Base-by-base conservation (phyloP, 2,329 filamentous ascomycete genomes). In the Fusarium sp. region DNA sequence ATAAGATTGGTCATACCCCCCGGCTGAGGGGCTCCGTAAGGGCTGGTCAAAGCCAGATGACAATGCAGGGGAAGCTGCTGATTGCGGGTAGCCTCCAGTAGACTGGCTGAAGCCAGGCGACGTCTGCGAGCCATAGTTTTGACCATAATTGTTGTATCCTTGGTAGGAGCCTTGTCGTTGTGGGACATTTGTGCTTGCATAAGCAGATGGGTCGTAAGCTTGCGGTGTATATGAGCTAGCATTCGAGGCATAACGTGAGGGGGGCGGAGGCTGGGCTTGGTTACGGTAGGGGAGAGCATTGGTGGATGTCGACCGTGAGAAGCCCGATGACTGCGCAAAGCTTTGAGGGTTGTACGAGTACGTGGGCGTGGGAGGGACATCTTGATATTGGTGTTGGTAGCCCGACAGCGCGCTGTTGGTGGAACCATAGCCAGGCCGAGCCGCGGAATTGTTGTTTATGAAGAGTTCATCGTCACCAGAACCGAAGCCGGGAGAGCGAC, bases 301-400 rank as follows among this genome's bases (percentile, higher is more conserved):
- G 25, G 83, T 83, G 20, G 87, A 87, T 63, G 86, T 86, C 34
- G 86, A 83, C 57, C 86, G 83, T 58, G 74, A 73, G 53, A 77
- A 80, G 53, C 61, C 64, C 10, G 74, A 71, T 7, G 77, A 68
- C 61, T 74, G 78, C 61, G 81, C 82, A 77, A 88, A 95, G 40
- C 85, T 83, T 77, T 91, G 87, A 3, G 93, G 92, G 75, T 94
- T 95, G 80, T 94, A 95, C 45, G 87, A 79, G 50, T 83, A 82
- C 27, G 82, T 80, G 18, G 84, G 80, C 10, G 84, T 82, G 23
- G 84, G 78, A 68, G 85, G 80, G 65, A 82, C 74, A 60, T 82
- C 78, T 68, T 85, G 82, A 73, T 85, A 85, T 66, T 85, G 82
- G 67, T 86, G 83, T 66, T 86, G 83, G 75, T 88, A 86, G 75